Evolutionary conservation across 106 monocot species (phyloP).

Genomic region (Allium cepa): DNA sequence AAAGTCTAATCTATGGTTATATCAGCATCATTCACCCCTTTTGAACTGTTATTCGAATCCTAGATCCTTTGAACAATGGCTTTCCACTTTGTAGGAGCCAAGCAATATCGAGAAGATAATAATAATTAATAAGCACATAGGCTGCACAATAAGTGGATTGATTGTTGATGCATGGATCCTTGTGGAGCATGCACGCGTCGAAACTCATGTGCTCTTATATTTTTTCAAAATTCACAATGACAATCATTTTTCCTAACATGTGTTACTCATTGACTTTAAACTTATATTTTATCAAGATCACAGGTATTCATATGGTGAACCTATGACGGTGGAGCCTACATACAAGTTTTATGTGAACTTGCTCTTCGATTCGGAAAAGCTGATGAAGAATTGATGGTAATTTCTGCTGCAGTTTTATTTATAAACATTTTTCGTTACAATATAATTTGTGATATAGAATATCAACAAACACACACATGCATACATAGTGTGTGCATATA

Average conservation of each 20-base stretch:
- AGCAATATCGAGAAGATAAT: conserved; percentile 72
- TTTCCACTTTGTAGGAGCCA: conserved; percentile 29
- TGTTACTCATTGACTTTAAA: conserved; percentile 3
- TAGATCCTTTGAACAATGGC: neutral
- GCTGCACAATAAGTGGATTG: conserved; percentile 67
- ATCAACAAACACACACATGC: no score
- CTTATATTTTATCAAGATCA: conserved; percentile 33
- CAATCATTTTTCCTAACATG: neutral
- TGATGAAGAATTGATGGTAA: conserved; percentile 65
- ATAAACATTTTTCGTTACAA: no score
- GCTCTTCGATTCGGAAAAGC: conserved; percentile 73
- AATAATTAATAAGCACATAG: conserved; percentile 64
- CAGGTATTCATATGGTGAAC: conserved; percentile 64
- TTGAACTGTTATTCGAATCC: neutral
- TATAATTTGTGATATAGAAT: no score
- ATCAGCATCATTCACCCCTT: no score
- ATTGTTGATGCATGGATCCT: conserved; percentile 63
- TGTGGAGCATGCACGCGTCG: conserved; percentile 73
- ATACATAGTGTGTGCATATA: no score
- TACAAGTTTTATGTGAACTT: conserved; percentile 64
- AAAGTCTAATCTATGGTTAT: no score
- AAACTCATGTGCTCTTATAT: conserved; percentile 41
- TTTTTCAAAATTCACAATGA: neutral
- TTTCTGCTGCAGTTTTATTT: no score
- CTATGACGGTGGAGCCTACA: conserved; percentile 57